Base-by-base conservation (phyloP, 2,329 filamentous ascomycete species). In the Scytalidium lignicola region DNA sequence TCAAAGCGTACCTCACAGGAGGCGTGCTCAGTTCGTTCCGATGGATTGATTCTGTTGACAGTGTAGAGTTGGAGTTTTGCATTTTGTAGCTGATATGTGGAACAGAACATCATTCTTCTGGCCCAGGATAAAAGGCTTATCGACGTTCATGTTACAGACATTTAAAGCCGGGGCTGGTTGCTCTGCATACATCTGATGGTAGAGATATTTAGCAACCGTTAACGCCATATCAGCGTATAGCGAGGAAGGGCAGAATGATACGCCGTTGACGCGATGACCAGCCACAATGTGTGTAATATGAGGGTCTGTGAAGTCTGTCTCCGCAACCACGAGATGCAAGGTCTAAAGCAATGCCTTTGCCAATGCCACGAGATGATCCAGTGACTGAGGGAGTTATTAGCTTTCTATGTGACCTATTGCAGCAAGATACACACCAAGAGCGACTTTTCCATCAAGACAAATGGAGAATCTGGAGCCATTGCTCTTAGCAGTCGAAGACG, bases 71-170 rank as follows among this genome's bases (percentile, higher is more conserved):
- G 70, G 78, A 48, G 78, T 74, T 55, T n/a, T n/a, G 83, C 71
- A 58, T 79, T 75, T 23, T 86, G 66, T 50, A 84, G 74, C 62
- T 86, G 83, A n/a, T n/a, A n/a, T n/a, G n/a, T n/a, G n/a, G n/a
- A n/a, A n/a, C n/a, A n/a, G n/a, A n/a, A n/a, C n/a, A n/a, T n/a
- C n/a, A n/a, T n/a, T n/a, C n/a, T n/a, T n/a, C 39, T 73, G 73
- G 43, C 69, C 67, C 37, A 29, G 23, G 32, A 90, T 85, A 51
- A 90, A 70, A 21, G 85, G 82, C 74, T 88, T 86, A 46, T 75
- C 75, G 1, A 87, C 83, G 61, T 84, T 79, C 72, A 88, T 80
- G 45, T 81, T n/a, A n/a, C 71, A 55, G 74, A 74, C 15, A 88
- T 78, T 55, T 87, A 85, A 55, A 81, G 50, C 26, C 26, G 13